Conservation (phyloP, 179 eudicot genomes). For the Amaranthus tricolor region DNA sequence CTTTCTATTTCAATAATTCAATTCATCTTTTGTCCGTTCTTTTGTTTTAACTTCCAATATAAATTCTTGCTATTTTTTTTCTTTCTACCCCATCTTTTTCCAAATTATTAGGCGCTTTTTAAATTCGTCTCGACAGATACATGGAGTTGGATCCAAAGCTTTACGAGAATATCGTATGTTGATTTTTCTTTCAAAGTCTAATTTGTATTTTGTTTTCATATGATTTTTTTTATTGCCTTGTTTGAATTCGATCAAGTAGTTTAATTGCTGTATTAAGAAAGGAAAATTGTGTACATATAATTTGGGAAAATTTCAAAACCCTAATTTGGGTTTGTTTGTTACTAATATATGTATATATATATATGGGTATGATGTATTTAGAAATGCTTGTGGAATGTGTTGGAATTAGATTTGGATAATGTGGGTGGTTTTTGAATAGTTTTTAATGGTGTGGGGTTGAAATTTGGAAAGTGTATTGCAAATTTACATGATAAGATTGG, state of each 20-base stretch:
- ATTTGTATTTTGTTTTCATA: neutral
- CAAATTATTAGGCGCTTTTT: neutral
- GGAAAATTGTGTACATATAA: neutral
- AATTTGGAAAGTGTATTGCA: neutral
- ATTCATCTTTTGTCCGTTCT: neutral
- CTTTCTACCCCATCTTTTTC: neutral
- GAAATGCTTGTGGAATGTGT: neutral
- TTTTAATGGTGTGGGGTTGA: neutral
- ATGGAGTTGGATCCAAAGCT: conserved; percentile 74
- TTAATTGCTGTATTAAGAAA: neutral
- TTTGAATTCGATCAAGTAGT: neutral
- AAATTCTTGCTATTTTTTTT: neutral
- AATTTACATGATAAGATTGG: conserved; percentile 2
- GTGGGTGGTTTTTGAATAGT: conserved; percentile 11
- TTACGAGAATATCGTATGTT: conserved; percentile 61
- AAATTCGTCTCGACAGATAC: neutral
- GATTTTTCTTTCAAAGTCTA: neutral
- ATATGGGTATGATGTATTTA: neutral
- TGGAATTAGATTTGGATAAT: conserved; percentile 1
- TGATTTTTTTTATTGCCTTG: neutral
- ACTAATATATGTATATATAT: no score
- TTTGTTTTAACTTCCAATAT: neutral
- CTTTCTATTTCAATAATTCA: no score
- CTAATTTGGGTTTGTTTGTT: conserved; percentile 10
- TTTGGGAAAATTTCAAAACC: conserved; percentile 12